Base-by-base conservation (phyloP, 108 stramenopile genomes). In the Poteriospumella lacustris region DNA sequence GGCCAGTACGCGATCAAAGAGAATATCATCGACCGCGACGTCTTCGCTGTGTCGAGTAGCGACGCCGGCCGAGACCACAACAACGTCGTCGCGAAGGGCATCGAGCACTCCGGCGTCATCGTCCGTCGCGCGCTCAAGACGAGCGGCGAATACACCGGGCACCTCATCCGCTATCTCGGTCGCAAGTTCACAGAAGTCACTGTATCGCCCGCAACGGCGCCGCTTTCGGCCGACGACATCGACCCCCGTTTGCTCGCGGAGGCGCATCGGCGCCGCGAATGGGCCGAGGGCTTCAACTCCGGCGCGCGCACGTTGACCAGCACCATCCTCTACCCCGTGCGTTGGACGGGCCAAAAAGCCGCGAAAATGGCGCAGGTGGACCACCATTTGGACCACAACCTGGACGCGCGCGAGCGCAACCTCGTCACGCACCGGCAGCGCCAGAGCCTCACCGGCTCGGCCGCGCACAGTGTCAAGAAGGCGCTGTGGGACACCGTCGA, bases 131-230 rank as follows among this genome's bases (percentile, higher is more conserved):
- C 24, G 15, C 70, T 73, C 9, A 73, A 38, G 41, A 34, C 36
- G 15, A 73, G 9, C 3, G 70, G 70, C 5, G 36, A 24, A 19
- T 44, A 15, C 15, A 73, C 70, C 31, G 70, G 70, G 12, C 43
- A 73, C 29, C 31, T 34, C 29, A 73, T 73, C 5, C 36, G 70
- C 12, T 56, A 34, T 26, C 70, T 73, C 5, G 70, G 70, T 34
- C 12, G 31, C 12, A 5, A 38, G 28, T 56, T 33, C 24, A 52
- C 70, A 9, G 19, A 19, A 19, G 64, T 40, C 39, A 19, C 36
- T 68, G 52, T 56, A 56, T 24, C 52, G 24, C 15, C 52, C 24
- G 24, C 15, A 56, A 68, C 36, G 40, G 15, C 38, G 24, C 38
- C 19, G 15, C 40, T 42, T 3, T 42, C 12, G 41, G 5, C 38